phyloP scores from a whole-genome alignment of 2,329 filamentous ascomycete genomes.

The Hypoxylon sp. region DNA sequence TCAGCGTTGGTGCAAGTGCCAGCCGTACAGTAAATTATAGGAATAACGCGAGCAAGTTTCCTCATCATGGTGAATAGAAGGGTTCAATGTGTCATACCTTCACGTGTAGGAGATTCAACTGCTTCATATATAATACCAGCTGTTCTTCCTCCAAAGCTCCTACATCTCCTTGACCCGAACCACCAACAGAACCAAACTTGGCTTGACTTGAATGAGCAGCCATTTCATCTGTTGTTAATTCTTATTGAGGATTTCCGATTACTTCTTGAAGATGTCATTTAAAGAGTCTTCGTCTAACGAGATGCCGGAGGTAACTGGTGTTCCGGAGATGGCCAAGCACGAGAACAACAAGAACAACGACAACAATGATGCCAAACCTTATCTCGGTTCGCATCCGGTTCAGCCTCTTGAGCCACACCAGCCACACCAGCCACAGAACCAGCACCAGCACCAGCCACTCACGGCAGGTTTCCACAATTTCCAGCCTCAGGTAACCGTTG shows the following conservation, averaged over 20 bases:
- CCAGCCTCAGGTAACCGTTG: constrained; percentile 20
- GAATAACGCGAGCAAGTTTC: constrained; percentile 3
- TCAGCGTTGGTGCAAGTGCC: not conserved
- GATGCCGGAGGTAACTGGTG: not conserved
- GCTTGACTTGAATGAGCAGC: constrained; percentile 13
- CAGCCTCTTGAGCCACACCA: too few species aligned
- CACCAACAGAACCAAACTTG: constrained; percentile 33
- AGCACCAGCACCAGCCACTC: not conserved
- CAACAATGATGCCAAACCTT: not conserved
- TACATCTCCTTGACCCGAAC: constrained; percentile 49
- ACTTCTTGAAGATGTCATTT: not conserved
- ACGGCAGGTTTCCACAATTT: not conserved
- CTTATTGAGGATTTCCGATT: not conserved
- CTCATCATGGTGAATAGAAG: not conserved
- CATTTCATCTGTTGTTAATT: constrained; percentile 5
- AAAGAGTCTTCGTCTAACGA: not conserved
- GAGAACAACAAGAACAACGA: not conserved
- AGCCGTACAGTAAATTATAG: not conserved
- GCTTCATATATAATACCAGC: constrained; percentile 64
- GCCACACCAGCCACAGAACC: not conserved
- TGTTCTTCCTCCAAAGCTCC: constrained; percentile 62
- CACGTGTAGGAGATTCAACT: constrained; percentile 68
- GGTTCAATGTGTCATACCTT: constrained; percentile 59
- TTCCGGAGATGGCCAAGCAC: not conserved
- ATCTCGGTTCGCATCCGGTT: not conserved